These are phyloP conservation scores for Cordyceps cateniannulata DNA, from an alignment of 2,329 filamentous ascomycete genomes.

Conservation along the genomic window DNA sequence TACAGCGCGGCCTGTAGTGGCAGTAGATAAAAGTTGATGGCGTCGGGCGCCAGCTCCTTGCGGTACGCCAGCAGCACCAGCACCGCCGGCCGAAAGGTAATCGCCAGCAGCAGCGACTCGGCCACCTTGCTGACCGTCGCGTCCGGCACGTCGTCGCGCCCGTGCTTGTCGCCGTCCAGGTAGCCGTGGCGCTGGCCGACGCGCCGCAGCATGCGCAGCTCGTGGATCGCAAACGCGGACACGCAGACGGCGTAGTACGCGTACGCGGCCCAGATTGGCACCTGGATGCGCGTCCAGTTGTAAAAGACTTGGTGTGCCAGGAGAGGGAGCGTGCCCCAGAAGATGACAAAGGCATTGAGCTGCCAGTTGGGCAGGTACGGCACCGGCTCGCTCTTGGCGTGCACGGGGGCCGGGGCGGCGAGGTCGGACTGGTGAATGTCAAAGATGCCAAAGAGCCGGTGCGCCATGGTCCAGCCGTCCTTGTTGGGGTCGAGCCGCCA, in stretches of 20 bases:
- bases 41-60: background rate
- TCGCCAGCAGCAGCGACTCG: conserved; percentile 19
- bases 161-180: conserved; percentile 23
- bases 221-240: conserved; percentile 23
- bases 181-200: conserved; percentile 25
- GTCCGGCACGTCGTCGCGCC: conserved; percentile 29
- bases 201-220: conserved; percentile 23
- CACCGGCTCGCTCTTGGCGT: conserved; percentile 27
- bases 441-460: conserved; percentile 16
- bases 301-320: conserved; percentile 18
- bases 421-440: conserved; percentile 15
- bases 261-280: conserved; percentile 9
- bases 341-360: conserved; percentile 25
- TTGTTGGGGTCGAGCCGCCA: conserved; percentile 15
- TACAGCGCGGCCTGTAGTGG: conserved; percentile 26
- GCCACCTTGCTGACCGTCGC: conserved; percentile 21
- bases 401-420: conserved; percentile 19
- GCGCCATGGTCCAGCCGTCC: conserved; percentile 16
- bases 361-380: conserved; percentile 24
- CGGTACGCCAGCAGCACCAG: conserved; percentile 21
- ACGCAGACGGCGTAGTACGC: conserved; percentile 24
- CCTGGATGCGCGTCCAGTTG: conserved; percentile 12
- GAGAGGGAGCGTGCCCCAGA: conserved; percentile 22
- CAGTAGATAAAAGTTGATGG: conserved; percentile 21
- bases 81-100: conserved; percentile 18